Conservation (phyloP, 164 flowering plant genomes). For the Macadamia tetraphylla region DNA sequence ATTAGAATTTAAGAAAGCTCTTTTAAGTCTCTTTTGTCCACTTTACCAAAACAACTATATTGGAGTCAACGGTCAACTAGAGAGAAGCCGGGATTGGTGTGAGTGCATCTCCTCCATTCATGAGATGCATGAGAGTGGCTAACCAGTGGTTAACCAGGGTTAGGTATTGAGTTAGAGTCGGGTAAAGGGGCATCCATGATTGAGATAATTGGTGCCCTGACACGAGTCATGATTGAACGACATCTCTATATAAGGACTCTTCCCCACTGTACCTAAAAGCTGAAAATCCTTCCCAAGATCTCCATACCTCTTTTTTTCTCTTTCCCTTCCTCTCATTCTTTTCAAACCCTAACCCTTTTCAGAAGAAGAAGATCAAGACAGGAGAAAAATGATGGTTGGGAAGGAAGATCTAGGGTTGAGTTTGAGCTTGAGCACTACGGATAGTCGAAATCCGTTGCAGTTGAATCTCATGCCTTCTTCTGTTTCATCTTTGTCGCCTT, state of each 20-base stretch:
- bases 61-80: neutral
- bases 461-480: constrained; percentile 46
- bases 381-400: constrained; percentile 4
- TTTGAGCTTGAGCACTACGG: constrained; percentile 42
- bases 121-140: no score
- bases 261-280: neutral
- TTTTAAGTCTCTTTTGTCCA: no score
- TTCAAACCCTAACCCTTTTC: neutral
- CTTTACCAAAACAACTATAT: no score
- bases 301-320: neutral
- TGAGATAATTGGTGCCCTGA: constrained; percentile 50
- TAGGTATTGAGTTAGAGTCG: neutral
- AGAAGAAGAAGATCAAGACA: neutral
- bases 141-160: constrained; percentile 6
- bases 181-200: constrained; percentile 23
- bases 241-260: constrained; percentile 28
- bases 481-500: constrained; percentile 16
- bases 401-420: constrained; percentile 11
- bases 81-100: no score
- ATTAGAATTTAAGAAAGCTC: neutral
- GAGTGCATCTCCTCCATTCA: neutral
- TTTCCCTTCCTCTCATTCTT: neutral
- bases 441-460: constrained; percentile 27
- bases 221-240: constrained; percentile 43
- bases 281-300: neutral